These are phyloP conservation scores for Fusarium oxysporum DNA, from an alignment of 2,329 filamentous ascomycete genomes.

Conservation along the genomic window DNA sequence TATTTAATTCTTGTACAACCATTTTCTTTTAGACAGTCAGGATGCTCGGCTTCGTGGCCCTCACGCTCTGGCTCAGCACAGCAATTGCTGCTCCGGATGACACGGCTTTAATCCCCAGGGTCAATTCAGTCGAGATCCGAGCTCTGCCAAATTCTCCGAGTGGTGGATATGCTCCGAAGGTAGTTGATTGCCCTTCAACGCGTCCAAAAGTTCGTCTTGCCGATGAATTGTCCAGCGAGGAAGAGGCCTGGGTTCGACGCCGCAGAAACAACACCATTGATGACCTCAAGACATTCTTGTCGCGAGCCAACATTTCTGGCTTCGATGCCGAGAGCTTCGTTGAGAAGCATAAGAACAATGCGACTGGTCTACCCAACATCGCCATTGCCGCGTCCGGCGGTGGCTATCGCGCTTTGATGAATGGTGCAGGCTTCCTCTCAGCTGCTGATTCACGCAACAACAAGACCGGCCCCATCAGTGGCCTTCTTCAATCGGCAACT, in stretches of 20 bases:
- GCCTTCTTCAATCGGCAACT: constrained; percentile 82
- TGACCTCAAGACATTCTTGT: constrained; percentile 79
- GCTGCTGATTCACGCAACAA: constrained; percentile 75
- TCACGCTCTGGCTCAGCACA: background rate
- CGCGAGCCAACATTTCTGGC: constrained; percentile 75
- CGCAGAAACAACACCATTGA: constrained; percentile 79
- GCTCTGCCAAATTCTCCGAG: constrained; percentile 24
- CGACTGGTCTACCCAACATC: constrained; percentile 64
- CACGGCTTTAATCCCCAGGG: background rate
- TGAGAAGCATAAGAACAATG: constrained; percentile 45
- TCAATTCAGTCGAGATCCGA: background rate
- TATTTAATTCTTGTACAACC: background rate
- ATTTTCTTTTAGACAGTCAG: background rate
- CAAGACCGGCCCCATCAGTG: constrained; percentile 76
- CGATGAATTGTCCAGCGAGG: constrained; percentile 70
- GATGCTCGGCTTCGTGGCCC: background rate
- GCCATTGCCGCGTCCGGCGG: constrained; percentile 86
- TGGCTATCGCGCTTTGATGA: constrained; percentile 86
- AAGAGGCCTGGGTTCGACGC: constrained; percentile 77
- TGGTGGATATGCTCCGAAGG: constrained; percentile 72
- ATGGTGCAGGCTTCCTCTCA: constrained; percentile 82
- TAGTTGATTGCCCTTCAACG: constrained; percentile 74
- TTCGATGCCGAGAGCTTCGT: constrained; percentile 83
- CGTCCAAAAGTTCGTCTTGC: constrained; percentile 77
- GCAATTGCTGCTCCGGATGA: constrained; percentile 6